phyloP scores from a whole-genome alignment of 2,329 filamentous ascomycete species.

The Plectosphaerella cucumerina region DNA sequence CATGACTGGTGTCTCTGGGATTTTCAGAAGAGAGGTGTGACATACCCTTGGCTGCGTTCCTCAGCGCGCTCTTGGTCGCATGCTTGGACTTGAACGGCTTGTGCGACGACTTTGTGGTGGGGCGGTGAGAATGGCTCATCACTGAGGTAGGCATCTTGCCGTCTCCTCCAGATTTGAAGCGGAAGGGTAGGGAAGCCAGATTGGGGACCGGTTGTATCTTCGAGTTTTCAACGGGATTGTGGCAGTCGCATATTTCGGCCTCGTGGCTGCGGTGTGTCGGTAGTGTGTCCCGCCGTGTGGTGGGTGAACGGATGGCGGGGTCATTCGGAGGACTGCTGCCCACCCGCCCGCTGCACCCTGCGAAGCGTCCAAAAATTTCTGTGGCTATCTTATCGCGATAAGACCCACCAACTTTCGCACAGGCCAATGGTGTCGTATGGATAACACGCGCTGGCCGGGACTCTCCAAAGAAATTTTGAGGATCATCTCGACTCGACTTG shows the following conservation, averaged over 20 bases:
- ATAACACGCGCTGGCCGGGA: neutral
- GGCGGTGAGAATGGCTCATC: conserved; percentile 78
- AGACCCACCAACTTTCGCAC: neutral
- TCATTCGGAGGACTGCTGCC: neutral
- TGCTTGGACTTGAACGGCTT: conserved; percentile 93
- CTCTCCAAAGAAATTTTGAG: conserved; percentile 3
- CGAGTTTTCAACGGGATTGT: conserved; percentile 3
- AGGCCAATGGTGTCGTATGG: neutral
- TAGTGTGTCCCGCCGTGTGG: conserved; percentile 27
- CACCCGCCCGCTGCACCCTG: neutral
- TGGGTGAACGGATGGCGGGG: conserved; percentile 6
- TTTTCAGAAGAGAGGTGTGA: too few species aligned
- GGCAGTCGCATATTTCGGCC: conserved; percentile 5
- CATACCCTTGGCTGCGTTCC: conserved; percentile 79
- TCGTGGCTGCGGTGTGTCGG: conserved; percentile 19
- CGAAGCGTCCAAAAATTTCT: conserved; percentile 3
- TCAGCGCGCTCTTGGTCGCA: conserved; percentile 80
- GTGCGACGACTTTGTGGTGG: conserved; percentile 82
- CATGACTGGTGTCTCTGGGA: neutral
- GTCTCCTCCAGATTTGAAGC: conserved; percentile 79
- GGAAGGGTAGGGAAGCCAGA: conserved; percentile 71
- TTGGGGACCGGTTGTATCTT: conserved; percentile 26
- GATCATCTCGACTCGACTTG: neutral
- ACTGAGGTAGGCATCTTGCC: conserved; percentile 71
- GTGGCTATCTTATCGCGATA: conserved; percentile 12